These are phyloP conservation scores for Daedaleopsis nitida DNA, from an alignment of 768 basidiomycete genomes.

Conservation along the genomic window DNA sequence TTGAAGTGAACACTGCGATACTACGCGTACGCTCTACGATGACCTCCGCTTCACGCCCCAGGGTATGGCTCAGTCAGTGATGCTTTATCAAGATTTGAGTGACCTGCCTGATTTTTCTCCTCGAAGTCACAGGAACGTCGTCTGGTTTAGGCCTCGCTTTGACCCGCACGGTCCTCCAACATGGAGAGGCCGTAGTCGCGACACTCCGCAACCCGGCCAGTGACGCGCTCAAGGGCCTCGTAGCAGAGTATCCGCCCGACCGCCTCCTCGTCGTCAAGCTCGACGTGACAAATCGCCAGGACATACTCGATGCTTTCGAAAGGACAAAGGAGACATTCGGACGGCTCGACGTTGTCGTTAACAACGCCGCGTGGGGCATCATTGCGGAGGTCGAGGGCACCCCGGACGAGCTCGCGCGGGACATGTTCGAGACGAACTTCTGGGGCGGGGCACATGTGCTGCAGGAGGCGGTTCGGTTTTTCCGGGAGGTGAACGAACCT, in stretches of 20 bases:
- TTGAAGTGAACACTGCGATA: no score
- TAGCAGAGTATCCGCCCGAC: background rate
- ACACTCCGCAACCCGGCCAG: constrained; percentile 27
- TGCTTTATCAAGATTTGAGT: no score
- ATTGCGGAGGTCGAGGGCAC: constrained; percentile 23
- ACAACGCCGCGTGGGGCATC: constrained; percentile 25
- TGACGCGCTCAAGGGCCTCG: no score
- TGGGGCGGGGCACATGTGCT: constrained; percentile 32
- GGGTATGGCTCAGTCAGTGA: no score
- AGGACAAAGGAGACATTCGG: constrained; percentile 21
- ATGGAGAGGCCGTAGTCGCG: constrained; percentile 27
- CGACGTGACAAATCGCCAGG: constrained; percentile 23
- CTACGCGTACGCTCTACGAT: no score
- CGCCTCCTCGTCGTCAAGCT: constrained; percentile 25
- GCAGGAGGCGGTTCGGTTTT: constrained; percentile 33
- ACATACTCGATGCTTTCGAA: constrained; percentile 23
- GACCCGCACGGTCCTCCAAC: constrained; percentile 21
- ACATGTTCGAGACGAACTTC: constrained; percentile 30
- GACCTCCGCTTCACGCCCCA: no score
- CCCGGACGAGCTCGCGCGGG: constrained; percentile 20
- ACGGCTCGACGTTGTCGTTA: constrained; percentile 29
- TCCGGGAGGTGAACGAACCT: constrained; percentile 41
- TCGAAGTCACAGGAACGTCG: constrained; percentile 27
- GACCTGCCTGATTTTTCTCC: no score
- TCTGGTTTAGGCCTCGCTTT: constrained; percentile 26